phyloP scores from a whole-genome alignment of 495 filamentous ascomycete genomes.

The Geopyxis carbonaria region DNA sequence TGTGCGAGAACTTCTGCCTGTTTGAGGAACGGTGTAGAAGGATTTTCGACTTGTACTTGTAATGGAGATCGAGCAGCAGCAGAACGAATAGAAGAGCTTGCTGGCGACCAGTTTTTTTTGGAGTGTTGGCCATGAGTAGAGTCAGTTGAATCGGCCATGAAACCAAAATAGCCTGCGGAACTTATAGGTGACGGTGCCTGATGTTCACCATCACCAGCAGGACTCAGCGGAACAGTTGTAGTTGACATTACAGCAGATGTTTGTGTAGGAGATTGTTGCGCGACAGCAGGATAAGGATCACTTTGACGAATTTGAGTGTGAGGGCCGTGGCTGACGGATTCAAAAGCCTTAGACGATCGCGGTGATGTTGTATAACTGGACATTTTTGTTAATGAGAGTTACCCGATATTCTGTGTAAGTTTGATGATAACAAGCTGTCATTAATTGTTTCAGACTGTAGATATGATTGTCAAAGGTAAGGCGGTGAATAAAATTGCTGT shows the following conservation, averaged over 20 bases:
- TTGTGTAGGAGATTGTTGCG: background rate
- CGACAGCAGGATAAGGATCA: background rate
- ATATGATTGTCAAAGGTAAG: too few species aligned
- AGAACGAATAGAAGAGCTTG: conserved; percentile 49
- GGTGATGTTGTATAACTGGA: conserved; percentile 1
- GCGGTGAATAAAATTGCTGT: too few species aligned
- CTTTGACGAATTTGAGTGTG: conserved; percentile 3
- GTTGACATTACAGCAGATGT: background rate
- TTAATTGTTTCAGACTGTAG: too few species aligned
- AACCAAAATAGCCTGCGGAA: conserved; percentile 48
- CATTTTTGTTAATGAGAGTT: too few species aligned
- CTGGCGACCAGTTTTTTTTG: conserved; percentile 54
- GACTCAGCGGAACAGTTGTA: too few species aligned
- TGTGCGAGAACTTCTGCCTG: conserved; percentile 46
- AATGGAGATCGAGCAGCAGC: conserved; percentile 51
- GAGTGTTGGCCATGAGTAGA: conserved; percentile 42
- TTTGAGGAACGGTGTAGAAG: conserved; percentile 57
- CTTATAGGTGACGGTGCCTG: conserved; percentile 7
- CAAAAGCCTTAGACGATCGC: background rate
- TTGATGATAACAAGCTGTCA: too few species aligned
- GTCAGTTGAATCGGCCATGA: conserved; percentile 46
- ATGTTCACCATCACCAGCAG: background rate
- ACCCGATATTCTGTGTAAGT: too few species aligned
- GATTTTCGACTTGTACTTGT: conserved; percentile 49
- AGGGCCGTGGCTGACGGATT: background rate